These are phyloP conservation scores for Ochetophila trinervis DNA, from an alignment of 306 rosid species.

Conservation along the genomic window DNA sequence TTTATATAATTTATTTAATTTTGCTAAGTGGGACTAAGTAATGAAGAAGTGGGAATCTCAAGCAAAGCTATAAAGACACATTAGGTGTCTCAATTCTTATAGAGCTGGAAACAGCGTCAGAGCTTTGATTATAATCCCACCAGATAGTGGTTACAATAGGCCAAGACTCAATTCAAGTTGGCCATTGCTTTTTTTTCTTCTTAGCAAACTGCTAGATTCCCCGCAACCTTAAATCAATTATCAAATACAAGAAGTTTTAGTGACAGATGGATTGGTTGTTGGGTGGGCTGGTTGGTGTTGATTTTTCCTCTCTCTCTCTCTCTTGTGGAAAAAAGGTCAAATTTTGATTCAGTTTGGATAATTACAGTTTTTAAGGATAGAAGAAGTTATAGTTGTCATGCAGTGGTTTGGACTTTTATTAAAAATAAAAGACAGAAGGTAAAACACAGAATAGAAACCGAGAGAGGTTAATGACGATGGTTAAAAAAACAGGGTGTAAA, in stretches of 20 bases:
- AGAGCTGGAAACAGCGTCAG: no score
- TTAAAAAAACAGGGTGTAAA: not conserved
- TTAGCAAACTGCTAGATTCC: no score
- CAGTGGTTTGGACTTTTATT: no score
- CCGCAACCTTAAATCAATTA: no score
- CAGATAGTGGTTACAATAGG: constrained; percentile 3
- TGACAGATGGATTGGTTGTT: not conserved
- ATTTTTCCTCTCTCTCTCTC: not conserved
- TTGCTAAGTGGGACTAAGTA: not conserved
- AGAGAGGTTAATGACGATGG: no score
- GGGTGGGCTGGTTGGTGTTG: not conserved
- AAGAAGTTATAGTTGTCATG: not conserved
- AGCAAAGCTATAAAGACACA: not conserved
- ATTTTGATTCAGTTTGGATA: not conserved
- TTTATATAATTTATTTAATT: not conserved
- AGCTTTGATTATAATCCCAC: not conserved
- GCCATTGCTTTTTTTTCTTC: no score
- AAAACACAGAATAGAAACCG: no score
- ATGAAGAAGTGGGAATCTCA: not conserved
- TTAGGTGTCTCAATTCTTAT: not conserved
- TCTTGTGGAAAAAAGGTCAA: not conserved
- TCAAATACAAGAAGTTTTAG: no score
- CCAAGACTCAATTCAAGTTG: not conserved
- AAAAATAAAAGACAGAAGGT: no score
- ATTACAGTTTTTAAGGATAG: not conserved